Evolutionary conservation across 2,329 filamentous ascomycete species (phyloP).

Genomic region (Triangularia verruculosa): DNA sequence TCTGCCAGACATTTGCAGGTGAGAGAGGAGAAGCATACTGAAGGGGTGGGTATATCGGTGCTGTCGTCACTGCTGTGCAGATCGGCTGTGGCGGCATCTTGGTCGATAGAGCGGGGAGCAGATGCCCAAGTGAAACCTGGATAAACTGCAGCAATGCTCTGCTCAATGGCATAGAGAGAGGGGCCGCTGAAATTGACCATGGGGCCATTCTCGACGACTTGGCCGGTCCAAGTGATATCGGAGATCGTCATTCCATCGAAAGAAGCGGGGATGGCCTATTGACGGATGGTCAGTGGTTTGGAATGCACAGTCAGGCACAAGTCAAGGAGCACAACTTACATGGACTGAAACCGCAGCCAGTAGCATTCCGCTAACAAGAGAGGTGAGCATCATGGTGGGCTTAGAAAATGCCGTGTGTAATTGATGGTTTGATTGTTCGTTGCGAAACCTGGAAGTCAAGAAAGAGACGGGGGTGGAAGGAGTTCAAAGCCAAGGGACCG

Average conservation of each 20-base stretch:
- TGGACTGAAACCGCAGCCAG: background rate
- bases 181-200: background rate
- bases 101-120: background rate
- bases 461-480: too few relatives aligned
- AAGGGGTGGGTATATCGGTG: background rate
- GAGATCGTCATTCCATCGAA: background rate
- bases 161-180: background rate
- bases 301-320: background rate
- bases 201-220: background rate
- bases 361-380: background rate
- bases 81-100: background rate
- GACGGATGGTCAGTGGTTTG: background rate
- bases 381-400: background rate
- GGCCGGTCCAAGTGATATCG: background rate
- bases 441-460: too few relatives aligned
- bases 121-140: background rate
- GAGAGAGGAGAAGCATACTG: background rate
- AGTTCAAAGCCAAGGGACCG: too few relatives aligned
- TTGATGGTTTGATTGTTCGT: background rate
- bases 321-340: background rate
- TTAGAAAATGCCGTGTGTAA: background rate
- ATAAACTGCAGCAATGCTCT: background rate
- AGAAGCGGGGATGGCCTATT: background rate
- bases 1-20: too few relatives aligned
- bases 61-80: background rate